phyloP scores from a whole-genome alignment of 2,329 filamentous ascomycete genomes.

The Tolypocladium ovalisporum region DNA sequence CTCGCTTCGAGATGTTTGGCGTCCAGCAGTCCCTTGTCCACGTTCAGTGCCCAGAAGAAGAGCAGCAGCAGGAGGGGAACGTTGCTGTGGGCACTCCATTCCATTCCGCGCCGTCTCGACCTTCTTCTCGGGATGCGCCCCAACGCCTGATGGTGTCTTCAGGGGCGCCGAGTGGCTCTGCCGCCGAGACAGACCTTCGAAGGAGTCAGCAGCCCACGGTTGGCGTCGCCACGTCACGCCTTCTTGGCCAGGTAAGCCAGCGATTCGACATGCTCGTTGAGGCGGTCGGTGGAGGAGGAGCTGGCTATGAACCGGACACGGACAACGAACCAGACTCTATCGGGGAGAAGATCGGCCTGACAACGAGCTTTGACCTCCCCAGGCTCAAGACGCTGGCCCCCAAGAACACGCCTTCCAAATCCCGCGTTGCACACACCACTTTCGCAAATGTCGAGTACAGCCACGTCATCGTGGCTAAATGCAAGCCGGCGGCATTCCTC shows the following conservation, averaged over 20 bases:
- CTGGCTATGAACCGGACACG: neutral
- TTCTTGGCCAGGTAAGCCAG: neutral
- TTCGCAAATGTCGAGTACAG: constrained; percentile 37
- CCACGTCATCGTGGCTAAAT: constrained; percentile 45
- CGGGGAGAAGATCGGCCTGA: constrained; percentile 44
- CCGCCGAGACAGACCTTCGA: neutral
- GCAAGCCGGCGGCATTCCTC: constrained; percentile 44
- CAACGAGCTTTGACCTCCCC: constrained; percentile 45
- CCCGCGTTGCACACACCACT: constrained; percentile 41
- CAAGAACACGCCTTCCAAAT: constrained; percentile 33
- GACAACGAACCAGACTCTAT: constrained; percentile 24
- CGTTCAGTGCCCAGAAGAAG: neutral
- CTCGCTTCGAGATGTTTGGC: constrained; percentile 4
- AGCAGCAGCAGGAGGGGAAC: neutral
- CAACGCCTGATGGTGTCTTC: no score
- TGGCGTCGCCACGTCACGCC: neutral
- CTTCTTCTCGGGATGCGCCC: no score
- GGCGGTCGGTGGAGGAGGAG: neutral
- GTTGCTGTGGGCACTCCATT: no score
- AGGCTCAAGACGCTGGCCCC: constrained; percentile 40
- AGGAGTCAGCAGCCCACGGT: neutral
- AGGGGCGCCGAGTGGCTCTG: no score
- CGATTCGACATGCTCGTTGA: neutral
- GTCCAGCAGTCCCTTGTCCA: neutral
- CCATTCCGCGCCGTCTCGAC: no score